phyloP scores from a whole-genome alignment of 129 eudicot genomes.

The Saussurea involucrata region DNA sequence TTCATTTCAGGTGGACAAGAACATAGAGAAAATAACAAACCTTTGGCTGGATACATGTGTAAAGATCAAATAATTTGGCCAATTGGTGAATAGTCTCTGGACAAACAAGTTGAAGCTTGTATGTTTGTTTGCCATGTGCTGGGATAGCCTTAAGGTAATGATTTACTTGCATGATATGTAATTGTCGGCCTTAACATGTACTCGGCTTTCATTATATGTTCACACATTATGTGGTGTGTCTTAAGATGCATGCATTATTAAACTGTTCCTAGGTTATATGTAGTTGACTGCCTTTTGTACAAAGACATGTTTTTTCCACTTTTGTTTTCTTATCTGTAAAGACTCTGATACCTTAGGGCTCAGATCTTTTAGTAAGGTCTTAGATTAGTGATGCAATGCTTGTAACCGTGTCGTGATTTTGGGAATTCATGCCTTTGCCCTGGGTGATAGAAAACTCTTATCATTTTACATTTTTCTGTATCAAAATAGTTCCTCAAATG shows the following conservation, averaged over 20 bases:
- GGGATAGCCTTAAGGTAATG: conserved; percentile 5
- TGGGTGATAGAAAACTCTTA: too few species aligned
- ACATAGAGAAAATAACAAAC: conserved; percentile 52
- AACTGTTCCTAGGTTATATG: neutral
- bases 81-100: conserved; percentile 22
- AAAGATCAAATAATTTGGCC: conserved; percentile 32
- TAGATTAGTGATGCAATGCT: neutral
- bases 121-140: conserved; percentile 27
- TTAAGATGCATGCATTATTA: conserved; percentile 6
- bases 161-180: neutral
- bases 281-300: conserved; percentile 1
- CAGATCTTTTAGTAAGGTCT: neutral
- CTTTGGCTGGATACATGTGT: conserved; percentile 35
- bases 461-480: too few species aligned
- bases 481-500: too few species aligned
- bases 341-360: neutral
- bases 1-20: conserved; percentile 28
- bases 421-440: too few species aligned
- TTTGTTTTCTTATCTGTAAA: neutral
- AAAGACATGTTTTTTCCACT: neutral
- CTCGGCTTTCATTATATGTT: neutral
- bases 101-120: conserved; percentile 22
- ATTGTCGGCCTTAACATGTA: neutral
- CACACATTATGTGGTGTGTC: neutral
- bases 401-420: too few species aligned